Conservation (phyloP, 164 flowering plant species). For the Stephania yunnanensis region DNA sequence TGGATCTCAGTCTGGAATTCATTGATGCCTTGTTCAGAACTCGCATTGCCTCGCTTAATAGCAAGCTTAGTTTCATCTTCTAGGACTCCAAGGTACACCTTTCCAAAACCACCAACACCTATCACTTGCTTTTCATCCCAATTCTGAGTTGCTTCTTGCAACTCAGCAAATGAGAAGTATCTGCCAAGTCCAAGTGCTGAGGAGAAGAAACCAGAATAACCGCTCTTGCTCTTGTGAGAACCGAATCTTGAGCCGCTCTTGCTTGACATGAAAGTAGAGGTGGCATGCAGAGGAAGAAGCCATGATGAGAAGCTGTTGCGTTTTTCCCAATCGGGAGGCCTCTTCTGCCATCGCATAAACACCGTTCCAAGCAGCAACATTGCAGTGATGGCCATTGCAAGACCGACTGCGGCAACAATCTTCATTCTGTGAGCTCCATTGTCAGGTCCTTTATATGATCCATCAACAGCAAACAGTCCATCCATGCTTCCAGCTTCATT, state of each 20-base stretch:
- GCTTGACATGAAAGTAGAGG: constrained; percentile 19
- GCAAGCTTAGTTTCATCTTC: constrained; percentile 72
- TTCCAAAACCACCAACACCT: constrained; percentile 95
- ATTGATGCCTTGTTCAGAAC: constrained; percentile 74
- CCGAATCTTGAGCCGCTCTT: constrained; percentile 22
- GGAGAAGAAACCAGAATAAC: constrained; percentile 34
- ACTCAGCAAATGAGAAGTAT: constrained; percentile 49
- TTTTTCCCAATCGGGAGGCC: constrained; percentile 39
- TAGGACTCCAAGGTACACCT: constrained; percentile 63
- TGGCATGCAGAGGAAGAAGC: constrained; percentile 27
- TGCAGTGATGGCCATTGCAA: constrained; percentile 41
- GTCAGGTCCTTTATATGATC: constrained; percentile 17
- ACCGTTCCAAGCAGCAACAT: constrained; percentile 30
- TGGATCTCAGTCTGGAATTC: constrained; percentile 85
- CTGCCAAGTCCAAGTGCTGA: constrained; percentile 47
- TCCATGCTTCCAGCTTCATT: constrained; percentile 61
- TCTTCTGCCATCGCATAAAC: constrained; percentile 35
- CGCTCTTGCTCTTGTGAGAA: constrained; percentile 44
- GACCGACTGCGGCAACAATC: constrained; percentile 34
- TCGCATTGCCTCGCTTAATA: constrained; percentile 63
- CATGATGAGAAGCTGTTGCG: constrained; percentile 29
- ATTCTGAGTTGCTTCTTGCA: constrained; percentile 56
- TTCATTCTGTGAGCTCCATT: constrained; percentile 12
- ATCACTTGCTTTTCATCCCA: constrained; percentile 69
- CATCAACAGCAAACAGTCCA: constrained; percentile 45